Evolutionary conservation across 208 protist species (phyloP).

Genomic region (Trypanosoma grayi): DNA sequence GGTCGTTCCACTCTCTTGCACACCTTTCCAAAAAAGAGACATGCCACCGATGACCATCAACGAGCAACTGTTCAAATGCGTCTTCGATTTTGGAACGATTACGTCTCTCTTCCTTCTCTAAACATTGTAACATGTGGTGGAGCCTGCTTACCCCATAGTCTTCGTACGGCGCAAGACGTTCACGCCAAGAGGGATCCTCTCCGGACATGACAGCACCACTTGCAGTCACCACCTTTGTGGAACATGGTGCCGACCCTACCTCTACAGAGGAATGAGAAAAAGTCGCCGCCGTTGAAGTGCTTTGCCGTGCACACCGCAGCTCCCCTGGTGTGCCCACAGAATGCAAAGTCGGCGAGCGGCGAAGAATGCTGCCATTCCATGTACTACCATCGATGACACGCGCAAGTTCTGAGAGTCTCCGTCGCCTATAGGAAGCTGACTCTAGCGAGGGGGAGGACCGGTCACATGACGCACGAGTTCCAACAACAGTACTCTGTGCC

Average conservation of each 20-base stretch:
- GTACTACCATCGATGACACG: not conserved
- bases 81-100: not conserved
- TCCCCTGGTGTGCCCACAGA: not conserved
- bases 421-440: not conserved
- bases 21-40: not conserved
- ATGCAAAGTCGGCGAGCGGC: not conserved
- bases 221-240: not conserved
- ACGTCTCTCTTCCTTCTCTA: not conserved
- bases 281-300: not conserved
- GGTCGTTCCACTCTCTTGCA: not conserved
- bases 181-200: not conserved
- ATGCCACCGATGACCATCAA: not conserved
- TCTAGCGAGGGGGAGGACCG: not conserved
- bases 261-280: not conserved
- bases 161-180: not conserved
- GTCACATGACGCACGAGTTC: not conserved
- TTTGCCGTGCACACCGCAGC: not conserved
- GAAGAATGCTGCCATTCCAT: slow-evolving; percentile 10
- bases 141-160: not conserved
- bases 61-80: not conserved
- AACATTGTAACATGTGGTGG: not conserved
- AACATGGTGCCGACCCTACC: not conserved
- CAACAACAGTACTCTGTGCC: not conserved
- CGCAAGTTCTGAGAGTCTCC: not conserved
- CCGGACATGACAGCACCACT: not conserved